Evolutionary conservation across 441 rosid species (phyloP), one percentile per base, ranked within the genome.

Genomic region (Gossypium laxum): DNA sequence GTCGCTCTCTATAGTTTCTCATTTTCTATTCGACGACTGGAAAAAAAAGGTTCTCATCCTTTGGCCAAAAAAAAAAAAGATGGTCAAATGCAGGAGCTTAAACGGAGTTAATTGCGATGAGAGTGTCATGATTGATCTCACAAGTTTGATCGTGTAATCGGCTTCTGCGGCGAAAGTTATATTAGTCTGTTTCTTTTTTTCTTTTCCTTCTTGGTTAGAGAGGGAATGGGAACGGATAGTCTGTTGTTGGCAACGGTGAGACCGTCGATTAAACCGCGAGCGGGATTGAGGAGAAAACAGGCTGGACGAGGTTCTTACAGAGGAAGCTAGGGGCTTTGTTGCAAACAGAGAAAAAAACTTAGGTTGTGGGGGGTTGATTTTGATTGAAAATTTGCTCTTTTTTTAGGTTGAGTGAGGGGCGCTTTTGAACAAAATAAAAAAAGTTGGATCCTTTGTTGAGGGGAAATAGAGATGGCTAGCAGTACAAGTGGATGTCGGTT

Each of bases 281-380:
- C 94, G 14, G 98, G 95, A 75, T 84, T 93, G 69, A 81, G 93
- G 87, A 89, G 92, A 73, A 88, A 93, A 61, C 98, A 93, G 77
- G 97, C 98, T n/a, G 97, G 98, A 54, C 80, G 98, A 90, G 97
- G 98, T 55, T 91, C 97, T 19, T 91, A 91, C 78, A 85, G 97
- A 80, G 98, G 95, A 73, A 91, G 98, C 75, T 93, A 93, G 91
- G 78, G 68, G 67, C 60, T 24, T 66, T 66, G 3, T 14, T 48
- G 57, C 41, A 47, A 47, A 26, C 70, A 8, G 28, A 66, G 41
- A 66, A 24, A 30, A 28, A 66, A 47, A 66, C 56, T 47, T 66
- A 56, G 56, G 55, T 77, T 41, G 75, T 78, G 75, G 43, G 56
- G 60, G 30, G 57, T 30, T 4, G 45, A 32, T 77, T 51, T 67